Conservation (phyloP, 2,329 filamentous ascomycete species). For the Dryadomyces sulphureus region DNA sequence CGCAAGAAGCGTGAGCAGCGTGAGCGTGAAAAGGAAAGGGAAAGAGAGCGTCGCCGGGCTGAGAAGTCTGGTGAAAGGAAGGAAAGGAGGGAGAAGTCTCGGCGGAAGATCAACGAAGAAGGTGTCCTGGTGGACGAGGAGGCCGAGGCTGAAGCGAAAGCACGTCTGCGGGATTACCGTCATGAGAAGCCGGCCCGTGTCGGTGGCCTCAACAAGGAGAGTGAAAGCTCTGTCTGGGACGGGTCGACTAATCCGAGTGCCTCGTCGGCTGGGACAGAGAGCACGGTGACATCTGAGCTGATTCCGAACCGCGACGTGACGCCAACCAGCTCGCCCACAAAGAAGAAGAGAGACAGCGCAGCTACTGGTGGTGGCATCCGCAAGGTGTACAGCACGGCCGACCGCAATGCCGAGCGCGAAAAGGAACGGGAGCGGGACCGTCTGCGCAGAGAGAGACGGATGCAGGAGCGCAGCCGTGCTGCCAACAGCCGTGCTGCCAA, state of each 20-base stretch:
- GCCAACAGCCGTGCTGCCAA: constrained; percentile 22
- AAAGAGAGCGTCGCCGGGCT: constrained; percentile 22
- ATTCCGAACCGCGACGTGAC: constrained; percentile 42
- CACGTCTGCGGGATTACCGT: constrained; percentile 69
- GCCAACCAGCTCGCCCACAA: constrained; percentile 38
- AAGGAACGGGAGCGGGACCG: constrained; percentile 35
- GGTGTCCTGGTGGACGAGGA: constrained; percentile 48
- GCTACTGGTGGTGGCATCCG: constrained; percentile 31
- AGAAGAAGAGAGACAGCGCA: constrained; percentile 15
- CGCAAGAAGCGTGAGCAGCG: constrained; percentile 37
- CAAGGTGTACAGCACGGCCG: constrained; percentile 47
- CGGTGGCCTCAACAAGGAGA: constrained; percentile 72
- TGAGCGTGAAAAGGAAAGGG: constrained; percentile 32
- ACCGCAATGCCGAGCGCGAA: constrained; percentile 24
- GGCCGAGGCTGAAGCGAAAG: constrained; percentile 47
- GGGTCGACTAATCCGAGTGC: constrained; percentile 54
- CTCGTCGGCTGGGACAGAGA: constrained; percentile 22
- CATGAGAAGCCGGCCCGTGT: constrained; percentile 76
- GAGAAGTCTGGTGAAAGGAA: constrained; percentile 17
- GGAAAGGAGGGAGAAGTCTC: constrained; percentile 24
- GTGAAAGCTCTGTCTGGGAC: constrained; percentile 69
- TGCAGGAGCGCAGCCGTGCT: constrained; percentile 34
- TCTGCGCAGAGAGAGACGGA: constrained; percentile 36
- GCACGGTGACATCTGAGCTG: constrained; percentile 44
- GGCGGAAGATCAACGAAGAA: constrained; percentile 38